Conservation (phyloP, 2,329 filamentous ascomycete species). For the Fusarium lateritium region DNA sequence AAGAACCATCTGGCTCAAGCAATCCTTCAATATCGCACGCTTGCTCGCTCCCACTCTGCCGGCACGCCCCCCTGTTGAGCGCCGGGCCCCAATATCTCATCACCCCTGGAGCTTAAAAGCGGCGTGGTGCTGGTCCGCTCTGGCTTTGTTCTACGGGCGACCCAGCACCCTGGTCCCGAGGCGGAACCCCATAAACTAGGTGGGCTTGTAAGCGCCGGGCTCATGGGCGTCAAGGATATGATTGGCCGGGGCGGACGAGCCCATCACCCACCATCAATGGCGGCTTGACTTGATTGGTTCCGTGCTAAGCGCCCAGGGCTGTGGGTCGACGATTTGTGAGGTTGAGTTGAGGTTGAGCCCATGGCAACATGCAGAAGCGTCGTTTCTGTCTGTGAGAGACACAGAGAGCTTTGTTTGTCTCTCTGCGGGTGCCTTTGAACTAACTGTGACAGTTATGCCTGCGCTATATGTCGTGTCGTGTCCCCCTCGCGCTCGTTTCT, state of each 20-base stretch:
- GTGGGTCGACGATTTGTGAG: constrained; percentile 43
- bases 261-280: constrained; percentile 53
- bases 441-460: constrained; percentile 18
- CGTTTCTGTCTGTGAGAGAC: neutral
- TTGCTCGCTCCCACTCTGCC: constrained; percentile 12
- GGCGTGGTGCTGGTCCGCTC: constrained; percentile 20
- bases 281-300: constrained; percentile 53
- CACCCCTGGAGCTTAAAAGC: constrained; percentile 43
- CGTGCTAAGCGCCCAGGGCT: constrained; percentile 53
- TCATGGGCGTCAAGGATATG: constrained; percentile 26
- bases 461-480: constrained; percentile 28
- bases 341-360: constrained; percentile 27
- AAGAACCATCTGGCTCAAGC: constrained; percentile 1
- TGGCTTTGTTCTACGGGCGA: constrained; percentile 33
- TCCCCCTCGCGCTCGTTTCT: constrained; percentile 29
- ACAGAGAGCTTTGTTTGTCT: neutral
- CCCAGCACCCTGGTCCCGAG: constrained; percentile 49
- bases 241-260: constrained; percentile 50
- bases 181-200: constrained; percentile 30
- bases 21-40: constrained; percentile 16
- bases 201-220: constrained; percentile 54
- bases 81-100: constrained; percentile 5
- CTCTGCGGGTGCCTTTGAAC: neutral
- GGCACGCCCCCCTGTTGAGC: constrained; percentile 26
- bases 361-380: constrained; percentile 47